These are phyloP conservation scores for Penicillium brasilianum DNA, from an alignment of 2,329 filamentous ascomycete species.

Conservation along the genomic window DNA sequence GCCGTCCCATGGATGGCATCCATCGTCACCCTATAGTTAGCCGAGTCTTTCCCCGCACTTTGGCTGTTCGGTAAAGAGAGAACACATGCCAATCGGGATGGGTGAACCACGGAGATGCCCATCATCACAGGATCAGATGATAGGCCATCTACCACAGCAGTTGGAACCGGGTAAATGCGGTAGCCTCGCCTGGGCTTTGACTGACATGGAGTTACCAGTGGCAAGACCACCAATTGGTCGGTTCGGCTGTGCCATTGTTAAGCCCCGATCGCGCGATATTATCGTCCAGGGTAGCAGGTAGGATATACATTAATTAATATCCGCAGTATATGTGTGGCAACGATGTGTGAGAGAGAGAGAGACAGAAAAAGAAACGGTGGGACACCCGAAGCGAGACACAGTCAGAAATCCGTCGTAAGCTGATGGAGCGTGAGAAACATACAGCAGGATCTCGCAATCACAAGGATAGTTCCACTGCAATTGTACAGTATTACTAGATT, in stretches of 20 bases:
- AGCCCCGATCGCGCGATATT: background rate
- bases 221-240: background rate
- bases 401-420: constrained; percentile 1
- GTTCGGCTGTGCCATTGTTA: background rate
- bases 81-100: background rate
- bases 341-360: background rate
- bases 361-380: constrained; percentile 4
- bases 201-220: background rate
- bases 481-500: background rate
- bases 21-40: constrained; percentile 7
- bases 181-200: background rate
- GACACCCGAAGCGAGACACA: constrained; percentile 4
- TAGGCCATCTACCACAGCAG: background rate
- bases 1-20: constrained; percentile 15
- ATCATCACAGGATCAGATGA: background rate
- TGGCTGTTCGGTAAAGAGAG: background rate
- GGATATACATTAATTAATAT: background rate
- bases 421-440: background rate
- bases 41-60: constrained; percentile 22
- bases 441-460: background rate
- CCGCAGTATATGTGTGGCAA: constrained; percentile 3
- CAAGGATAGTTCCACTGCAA: background rate
- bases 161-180: background rate
- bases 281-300: background rate
- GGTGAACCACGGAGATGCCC: background rate